Percentiles rank a stretch among this genome's conserved stretches.
Conservation (phyloP, 106 monocot species). For the Vanilla planifolia region DNA sequence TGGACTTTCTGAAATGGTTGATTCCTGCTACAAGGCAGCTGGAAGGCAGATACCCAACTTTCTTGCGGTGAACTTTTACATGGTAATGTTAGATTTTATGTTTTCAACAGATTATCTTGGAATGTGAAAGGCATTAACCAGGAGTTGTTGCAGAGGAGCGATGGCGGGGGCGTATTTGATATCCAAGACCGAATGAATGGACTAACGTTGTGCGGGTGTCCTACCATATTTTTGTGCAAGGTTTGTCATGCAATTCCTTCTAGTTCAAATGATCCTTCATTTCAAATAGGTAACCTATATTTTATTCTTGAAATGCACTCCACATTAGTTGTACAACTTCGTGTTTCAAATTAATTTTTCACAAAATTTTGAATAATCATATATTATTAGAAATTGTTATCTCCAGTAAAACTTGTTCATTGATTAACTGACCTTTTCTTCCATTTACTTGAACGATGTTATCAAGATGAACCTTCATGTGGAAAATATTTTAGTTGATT, state of each 20-base stretch:
- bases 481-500: too few relatives aligned
- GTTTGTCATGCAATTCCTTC: constrained; percentile 18
- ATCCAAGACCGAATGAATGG: constrained; percentile 88
- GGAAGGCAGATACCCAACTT: constrained; percentile 36
- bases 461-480: too few relatives aligned
- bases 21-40: constrained; percentile 70
- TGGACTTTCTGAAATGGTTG: constrained; percentile 70
- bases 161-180: constrained; percentile 86
- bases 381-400: background rate
- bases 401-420: background rate
- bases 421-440: background rate
- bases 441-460: background rate
- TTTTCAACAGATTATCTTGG: background rate
- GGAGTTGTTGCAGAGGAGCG: constrained; percentile 64
- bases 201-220: constrained; percentile 66
- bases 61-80: constrained; percentile 87
- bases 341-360: background rate
- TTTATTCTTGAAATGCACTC: background rate
- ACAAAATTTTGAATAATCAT: background rate
- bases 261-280: background rate
- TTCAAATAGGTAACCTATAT: background rate
- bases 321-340: constrained; percentile 2
- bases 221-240: constrained; percentile 61
- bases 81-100: constrained; percentile 40
- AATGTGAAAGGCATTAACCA: constrained; percentile 3